Base-by-base conservation (phyloP, 148 eudicot species). In the Chenopodium formosanum region DNA sequence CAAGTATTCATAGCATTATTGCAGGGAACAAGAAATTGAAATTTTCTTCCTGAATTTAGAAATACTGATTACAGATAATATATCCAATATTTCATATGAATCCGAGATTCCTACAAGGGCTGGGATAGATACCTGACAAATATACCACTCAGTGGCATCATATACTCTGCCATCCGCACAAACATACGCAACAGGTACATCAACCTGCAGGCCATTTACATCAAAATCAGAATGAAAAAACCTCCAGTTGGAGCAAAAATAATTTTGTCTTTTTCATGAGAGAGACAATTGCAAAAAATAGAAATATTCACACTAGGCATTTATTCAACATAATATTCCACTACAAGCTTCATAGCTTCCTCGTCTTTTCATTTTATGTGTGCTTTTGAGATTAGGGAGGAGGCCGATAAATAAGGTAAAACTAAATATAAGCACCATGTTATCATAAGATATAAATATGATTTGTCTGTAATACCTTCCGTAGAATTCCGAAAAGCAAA, bases 111-210 rank as follows among this genome's bases (percentile, higher is more conserved):
- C 13, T 62, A 56, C 40, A 64, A 80, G 16, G 60, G n/a, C 22
- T 48, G 9, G n/a, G 20, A 50, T 48, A 78, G 27, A 75, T 87
- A 95, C 99, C 97, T 93, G 99, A 83, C 99, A 95, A 40, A 93
- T 91, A 83, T 95, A 95, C 98, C 98, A 95, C 82, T 93, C 97
- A 70, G 97, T 91, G 62, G 97, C 97, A 88, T 93, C 85, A 79
- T 92, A 95, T 75, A 95, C 85, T 87, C 80, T 92, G 86, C 99
- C 86, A 79, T 91, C 97, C 69, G 97, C 99, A 71, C 99, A 95
- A 77, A 95, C 93, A 83, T 89, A 95, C 23, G 99, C 97, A 84
- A 84, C 87, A 64, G 96, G 97, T 81, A 90, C 73, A 83, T 92
- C 97, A 66, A 95, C 97, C 98, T 95, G 92, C 79, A 89, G 16